These are phyloP conservation scores for Castanea crenata DNA, from an alignment of 306 rosid genomes.

Conservation along the genomic window DNA sequence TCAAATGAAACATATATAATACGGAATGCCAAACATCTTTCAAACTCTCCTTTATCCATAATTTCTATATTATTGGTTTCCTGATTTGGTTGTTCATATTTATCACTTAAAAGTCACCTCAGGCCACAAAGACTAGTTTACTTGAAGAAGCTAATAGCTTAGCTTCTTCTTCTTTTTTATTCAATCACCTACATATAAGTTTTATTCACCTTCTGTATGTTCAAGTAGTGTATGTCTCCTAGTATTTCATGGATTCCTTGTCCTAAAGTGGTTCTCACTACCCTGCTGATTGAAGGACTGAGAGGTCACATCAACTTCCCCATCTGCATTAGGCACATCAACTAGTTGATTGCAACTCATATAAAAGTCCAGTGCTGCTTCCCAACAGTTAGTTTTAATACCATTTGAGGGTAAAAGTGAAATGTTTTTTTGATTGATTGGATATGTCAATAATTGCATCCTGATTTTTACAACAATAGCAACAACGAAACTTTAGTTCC, in stretches of 20 bases:
- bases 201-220: slow-evolving; percentile 14
- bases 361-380: neutral
- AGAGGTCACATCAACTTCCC: slow-evolving; percentile 7
- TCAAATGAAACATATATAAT: slow-evolving; percentile 20
- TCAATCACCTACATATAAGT: slow-evolving; percentile 23
- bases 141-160: no score
- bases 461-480: no score
- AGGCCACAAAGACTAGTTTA: slow-evolving; percentile 30
- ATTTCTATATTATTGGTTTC: slow-evolving; percentile 47
- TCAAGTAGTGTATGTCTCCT: slow-evolving; percentile 35
- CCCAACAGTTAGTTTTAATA: neutral
- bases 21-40: slow-evolving; percentile 27
- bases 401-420: neutral
- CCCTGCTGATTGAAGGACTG: neutral
- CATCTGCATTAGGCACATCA: neutral
- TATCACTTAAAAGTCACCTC: slow-evolving; percentile 30
- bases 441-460: no score
- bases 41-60: slow-evolving; percentile 32
- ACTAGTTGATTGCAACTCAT: neutral
- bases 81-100: slow-evolving; percentile 44
- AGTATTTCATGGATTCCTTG: slow-evolving; percentile 49
- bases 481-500: no score
- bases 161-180: neutral
- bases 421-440: neutral
- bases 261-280: slow-evolving; percentile 1